Base-by-base conservation (phyloP, 2,329 filamentous ascomycete genomes). In the Byssothecium circinans region DNA sequence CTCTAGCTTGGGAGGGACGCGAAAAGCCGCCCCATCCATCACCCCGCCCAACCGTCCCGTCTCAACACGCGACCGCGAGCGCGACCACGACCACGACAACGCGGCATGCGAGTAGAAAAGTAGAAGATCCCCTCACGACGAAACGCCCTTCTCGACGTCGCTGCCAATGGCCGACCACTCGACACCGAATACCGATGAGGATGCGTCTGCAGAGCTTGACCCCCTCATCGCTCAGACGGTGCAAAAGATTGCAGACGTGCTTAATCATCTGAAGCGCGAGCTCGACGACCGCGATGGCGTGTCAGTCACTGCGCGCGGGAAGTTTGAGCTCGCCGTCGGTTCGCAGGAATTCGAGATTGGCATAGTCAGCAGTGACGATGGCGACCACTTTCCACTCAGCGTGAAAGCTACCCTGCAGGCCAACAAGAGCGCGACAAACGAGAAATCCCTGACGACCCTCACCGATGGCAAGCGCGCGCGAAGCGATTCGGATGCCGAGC, bases 181-280 rank as follows among this genome's bases (percentile, higher is more conserved):
- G 33, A 29, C 29, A 19, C 43, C n/a, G 25, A 30, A 22, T 29
- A 23, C 20, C 12, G 20, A 37, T 20, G 25, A 29, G 29, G 30
- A 23, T 10, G 14, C 22, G 40, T 35, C 42, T 35, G 47, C 42
- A 34, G 50, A 49, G 41, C 23, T 48, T 19, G 53, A 60, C 44
- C 45, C 56, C 25, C 54, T 62, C 39, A 49, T 61, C 43, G 49
- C 54, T 39, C 45, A 52, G 42, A 54, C 58, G 20, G 57, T 57
- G 12, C 43, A 44, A 22, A 57, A 27, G 39, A 57, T 61, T 27
- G 51, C 56, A 29, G 49, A 53, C 44, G 63, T 61, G 50, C 63
- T 68, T 44, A 59, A 56, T 48, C 49, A 57, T 50, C 55, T 66
- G 45, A 58, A 59, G 47, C 58, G 58, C 45, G 43, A 59, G 29